Evolutionary conservation across 257 asterid genomes (phyloP).

Genomic region (Coffea canephora): DNA sequence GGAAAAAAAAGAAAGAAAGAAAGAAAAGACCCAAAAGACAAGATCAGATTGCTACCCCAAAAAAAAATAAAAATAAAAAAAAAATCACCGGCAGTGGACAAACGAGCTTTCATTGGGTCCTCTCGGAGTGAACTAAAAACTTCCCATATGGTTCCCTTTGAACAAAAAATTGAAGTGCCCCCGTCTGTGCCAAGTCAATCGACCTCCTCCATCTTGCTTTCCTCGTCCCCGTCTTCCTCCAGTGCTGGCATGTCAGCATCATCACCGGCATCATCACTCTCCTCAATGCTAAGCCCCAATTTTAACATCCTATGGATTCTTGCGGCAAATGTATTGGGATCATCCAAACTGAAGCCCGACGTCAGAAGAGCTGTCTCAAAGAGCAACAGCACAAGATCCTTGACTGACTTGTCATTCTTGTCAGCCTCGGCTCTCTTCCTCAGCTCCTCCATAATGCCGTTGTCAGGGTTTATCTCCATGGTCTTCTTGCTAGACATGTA

Average conservation of each 20-base stretch:
- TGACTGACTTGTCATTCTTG: conserved; percentile 24
- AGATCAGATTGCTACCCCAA: not conserved
- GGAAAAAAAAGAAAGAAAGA: too few relatives aligned
- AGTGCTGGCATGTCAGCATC: conserved; percentile 25
- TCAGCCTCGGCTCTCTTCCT: conserved; percentile 22
- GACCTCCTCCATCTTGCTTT: conserved; percentile 32
- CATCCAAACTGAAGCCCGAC: conserved; percentile 31
- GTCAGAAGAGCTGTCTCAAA: conserved; percentile 25
- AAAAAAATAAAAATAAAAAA: too few relatives aligned
- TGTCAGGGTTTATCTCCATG: conserved; percentile 29
- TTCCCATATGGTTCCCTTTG: not conserved
- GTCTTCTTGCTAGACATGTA: conserved; percentile 34
- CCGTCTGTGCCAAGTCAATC: conserved; percentile 13
- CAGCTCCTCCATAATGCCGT: conserved; percentile 27
- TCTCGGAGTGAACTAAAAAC: not conserved
- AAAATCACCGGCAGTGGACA: not conserved
- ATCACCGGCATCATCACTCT: conserved; percentile 20
- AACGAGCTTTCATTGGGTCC: not conserved
- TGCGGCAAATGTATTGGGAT: conserved; percentile 16
- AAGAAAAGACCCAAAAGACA: not conserved
- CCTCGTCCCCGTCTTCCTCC: conserved; percentile 27
- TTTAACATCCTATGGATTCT: conserved; percentile 29
- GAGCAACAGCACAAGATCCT: conserved; percentile 20
- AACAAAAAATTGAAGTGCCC: not conserved
- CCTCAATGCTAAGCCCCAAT: conserved; percentile 24